Percentiles rank a stretch among this genome's conserved stretches.
Evolutionary conservation across 108 stramenopile genomes (phyloP).

Genomic region (Skeletonema costatum): DNA sequence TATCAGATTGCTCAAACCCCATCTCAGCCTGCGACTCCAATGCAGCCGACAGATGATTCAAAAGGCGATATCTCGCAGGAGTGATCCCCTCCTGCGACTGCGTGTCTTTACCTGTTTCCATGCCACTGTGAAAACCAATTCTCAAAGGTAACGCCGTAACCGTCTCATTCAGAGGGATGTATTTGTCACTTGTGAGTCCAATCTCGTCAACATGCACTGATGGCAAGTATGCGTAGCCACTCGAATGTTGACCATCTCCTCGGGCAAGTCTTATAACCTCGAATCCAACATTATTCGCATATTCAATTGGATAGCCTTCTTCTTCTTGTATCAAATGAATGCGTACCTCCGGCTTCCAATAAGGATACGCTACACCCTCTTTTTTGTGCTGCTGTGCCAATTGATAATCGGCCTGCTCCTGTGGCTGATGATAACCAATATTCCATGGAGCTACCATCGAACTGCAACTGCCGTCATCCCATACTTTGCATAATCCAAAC

Average conservation of each 20-base stretch:
- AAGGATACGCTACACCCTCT: conserved; percentile 64
- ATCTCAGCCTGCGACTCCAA: conserved; percentile 84
- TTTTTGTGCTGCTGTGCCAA: conserved; percentile 60
- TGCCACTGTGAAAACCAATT: conserved; percentile 80
- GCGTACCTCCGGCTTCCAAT: conserved; percentile 86
- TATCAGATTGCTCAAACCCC: conserved; percentile 93
- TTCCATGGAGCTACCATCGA: conserved; percentile 74
- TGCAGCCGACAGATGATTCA: conserved; percentile 74
- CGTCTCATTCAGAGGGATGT: conserved; percentile 91
- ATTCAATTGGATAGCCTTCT: conserved; percentile 68
- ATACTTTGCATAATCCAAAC: conserved; percentile 35
- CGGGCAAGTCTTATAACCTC: conserved; percentile 50
- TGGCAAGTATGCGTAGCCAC: conserved; percentile 77
- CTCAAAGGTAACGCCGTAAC: conserved; percentile 81
- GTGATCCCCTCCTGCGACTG: conserved; percentile 67
- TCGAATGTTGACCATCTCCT: conserved; percentile 42
- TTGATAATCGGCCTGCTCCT: conserved; percentile 53
- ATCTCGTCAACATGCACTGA: conserved; percentile 93
- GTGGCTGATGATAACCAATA: conserved; percentile 61
- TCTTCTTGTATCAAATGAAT: conserved; percentile 78
- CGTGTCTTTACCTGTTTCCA: conserved; percentile 34
- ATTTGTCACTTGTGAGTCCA: conserved; percentile 93
- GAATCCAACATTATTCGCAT: conserved; percentile 65
- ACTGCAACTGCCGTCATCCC: conserved; percentile 9
- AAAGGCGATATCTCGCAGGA: conserved; percentile 80